phyloP scores from a whole-genome alignment of 441 rosid genomes.

The Erodium trifolium region DNA sequence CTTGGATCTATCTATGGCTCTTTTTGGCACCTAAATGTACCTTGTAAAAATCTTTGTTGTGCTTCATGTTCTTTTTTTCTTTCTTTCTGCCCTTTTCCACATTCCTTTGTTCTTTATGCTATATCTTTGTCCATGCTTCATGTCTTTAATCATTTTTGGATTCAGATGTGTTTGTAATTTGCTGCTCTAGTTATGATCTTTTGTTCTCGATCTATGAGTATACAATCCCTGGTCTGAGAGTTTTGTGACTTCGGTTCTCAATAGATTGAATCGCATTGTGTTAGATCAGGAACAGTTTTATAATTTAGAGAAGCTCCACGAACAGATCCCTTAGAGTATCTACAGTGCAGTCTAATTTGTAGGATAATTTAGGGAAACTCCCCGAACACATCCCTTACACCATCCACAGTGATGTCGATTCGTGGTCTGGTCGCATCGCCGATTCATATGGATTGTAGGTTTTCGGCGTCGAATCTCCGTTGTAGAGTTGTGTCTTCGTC shows the following conservation, averaged over 20 bases:
- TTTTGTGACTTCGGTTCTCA: neutral
- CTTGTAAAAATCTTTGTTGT: neutral
- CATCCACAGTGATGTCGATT: too few relatives aligned
- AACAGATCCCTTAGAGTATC: too few relatives aligned
- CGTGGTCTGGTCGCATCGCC: too few relatives aligned
- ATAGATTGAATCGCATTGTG: too few relatives aligned
- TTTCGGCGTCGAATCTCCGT: too few relatives aligned
- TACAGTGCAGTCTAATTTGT: too few relatives aligned
- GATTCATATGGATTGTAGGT: too few relatives aligned
- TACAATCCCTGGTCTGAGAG: neutral
- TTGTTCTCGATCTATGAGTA: neutral
- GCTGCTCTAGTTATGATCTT: neutral
- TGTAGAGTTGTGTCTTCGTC: too few relatives aligned
- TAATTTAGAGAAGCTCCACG: too few relatives aligned
- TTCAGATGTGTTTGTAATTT: neutral
- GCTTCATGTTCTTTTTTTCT: neutral
- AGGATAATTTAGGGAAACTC: too few relatives aligned
- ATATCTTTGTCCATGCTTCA: neutral
- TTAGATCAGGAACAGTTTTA: too few relatives aligned
- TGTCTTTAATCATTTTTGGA: neutral
- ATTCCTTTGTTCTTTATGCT: constrained; percentile 8
- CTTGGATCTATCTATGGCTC: constrained; percentile 78
- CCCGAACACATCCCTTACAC: too few relatives aligned
- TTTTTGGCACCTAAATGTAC: constrained; percentile 37
- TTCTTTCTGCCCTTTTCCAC: constrained; percentile 14